A percentile compares a stretch with the other conserved stretches of the same genome.
Conservation (phyloP, 2,329 filamentous ascomycete genomes). For the Colletotrichum costaricense region DNA sequence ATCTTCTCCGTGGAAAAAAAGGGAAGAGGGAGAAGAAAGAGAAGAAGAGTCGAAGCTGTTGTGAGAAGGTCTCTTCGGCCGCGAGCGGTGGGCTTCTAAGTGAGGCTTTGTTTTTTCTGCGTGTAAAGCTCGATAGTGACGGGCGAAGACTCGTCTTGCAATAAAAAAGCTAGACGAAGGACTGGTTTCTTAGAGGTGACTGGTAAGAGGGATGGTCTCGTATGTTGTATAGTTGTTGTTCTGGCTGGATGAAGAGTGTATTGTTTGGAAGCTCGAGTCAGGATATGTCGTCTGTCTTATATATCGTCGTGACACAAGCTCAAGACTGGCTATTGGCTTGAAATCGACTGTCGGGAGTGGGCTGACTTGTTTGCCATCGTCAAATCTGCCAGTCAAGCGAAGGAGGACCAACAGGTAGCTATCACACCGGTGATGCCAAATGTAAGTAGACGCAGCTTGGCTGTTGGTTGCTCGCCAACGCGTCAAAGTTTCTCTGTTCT, state of each 20-base stretch:
- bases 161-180: neutral
- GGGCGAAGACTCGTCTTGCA: neutral
- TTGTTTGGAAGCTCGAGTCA: slow-evolving; percentile 1
- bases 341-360: slow-evolving; percentile 31
- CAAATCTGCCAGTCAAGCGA: slow-evolving; percentile 33
- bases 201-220: neutral
- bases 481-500: slow-evolving; percentile 14
- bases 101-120: neutral
- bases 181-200: neutral
- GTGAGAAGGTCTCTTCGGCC: neutral
- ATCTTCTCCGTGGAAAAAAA: neutral
- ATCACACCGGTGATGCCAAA: slow-evolving; percentile 37
- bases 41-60: neutral
- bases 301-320: slow-evolving; percentile 33
- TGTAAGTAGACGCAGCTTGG: slow-evolving; percentile 29
- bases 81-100: neutral
- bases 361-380: slow-evolving; percentile 38
- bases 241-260: slow-evolving; percentile 17
- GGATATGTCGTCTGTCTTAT: slow-evolving; percentile 35
- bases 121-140: neutral
- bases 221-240: neutral
- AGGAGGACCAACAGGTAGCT: slow-evolving; percentile 24
- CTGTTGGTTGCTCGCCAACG: slow-evolving; percentile 37
- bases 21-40: neutral
- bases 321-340: slow-evolving; percentile 36